phyloP scores from a whole-genome alignment of 2,329 filamentous ascomycete genomes.

The Monilinia vaccinii-corymbosi region DNA sequence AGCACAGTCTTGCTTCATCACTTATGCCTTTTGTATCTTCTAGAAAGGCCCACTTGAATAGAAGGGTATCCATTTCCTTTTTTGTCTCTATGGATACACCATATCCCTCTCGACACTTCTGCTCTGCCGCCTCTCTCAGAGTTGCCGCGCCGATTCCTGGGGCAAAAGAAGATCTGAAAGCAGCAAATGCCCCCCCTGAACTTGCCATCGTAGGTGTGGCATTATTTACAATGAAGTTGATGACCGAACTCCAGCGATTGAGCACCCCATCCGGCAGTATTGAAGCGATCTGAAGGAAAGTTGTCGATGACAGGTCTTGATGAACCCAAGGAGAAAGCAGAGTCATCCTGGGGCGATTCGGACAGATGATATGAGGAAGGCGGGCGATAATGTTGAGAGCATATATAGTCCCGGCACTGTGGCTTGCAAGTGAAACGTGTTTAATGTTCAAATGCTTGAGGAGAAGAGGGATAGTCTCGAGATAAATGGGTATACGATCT shows the following conservation, averaged over 20 bases:
- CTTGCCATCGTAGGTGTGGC: conserved; percentile 24
- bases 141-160: not conserved
- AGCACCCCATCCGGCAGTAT: conserved; percentile 24
- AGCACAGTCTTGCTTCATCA: conserved; percentile 24
- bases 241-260: conserved; percentile 27
- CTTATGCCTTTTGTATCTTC: conserved; percentile 25
- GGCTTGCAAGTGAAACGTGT: conserved; percentile 33
- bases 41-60: conserved; percentile 17
- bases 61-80: conserved; percentile 12
- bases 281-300: conserved; percentile 12
- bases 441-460: conserved; percentile 29
- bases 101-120: conserved; percentile 12
- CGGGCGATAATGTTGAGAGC: conserved; percentile 34
- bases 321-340: conserved; percentile 34
- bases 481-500: conserved; percentile 32
- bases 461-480: conserved; percentile 34
- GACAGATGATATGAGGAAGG: conserved; percentile 28
- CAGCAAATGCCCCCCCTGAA: conserved; percentile 12
- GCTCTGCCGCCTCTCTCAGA: conserved; percentile 10
- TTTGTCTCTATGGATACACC: conserved; percentile 15
- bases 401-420: conserved; percentile 36
- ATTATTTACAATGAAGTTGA: conserved; percentile 27
- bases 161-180: conserved; percentile 6
- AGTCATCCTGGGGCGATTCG: not conserved
- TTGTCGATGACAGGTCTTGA: conserved; percentile 19